A percentile compares a stretch with the other conserved stretches of the same genome.
phyloP scores from a whole-genome alignment of 306 rosid species.

The Vachellia collinsii region DNA sequence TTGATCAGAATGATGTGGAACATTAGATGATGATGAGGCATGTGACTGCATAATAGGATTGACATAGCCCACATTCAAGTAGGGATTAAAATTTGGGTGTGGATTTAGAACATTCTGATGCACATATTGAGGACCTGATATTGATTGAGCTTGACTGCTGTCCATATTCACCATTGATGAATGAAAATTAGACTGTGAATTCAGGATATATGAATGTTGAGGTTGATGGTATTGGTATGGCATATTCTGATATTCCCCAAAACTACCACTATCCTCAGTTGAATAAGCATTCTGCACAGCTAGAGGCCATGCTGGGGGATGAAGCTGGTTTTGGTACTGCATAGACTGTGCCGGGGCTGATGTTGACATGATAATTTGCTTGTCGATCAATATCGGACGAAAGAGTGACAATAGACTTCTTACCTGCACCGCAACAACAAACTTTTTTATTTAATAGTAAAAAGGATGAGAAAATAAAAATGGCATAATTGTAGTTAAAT shows the following conservation, averaged over 20 bases:
- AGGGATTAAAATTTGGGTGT: constrained; percentile 27
- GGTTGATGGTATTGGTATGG: constrained; percentile 17
- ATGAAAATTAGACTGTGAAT: constrained; percentile 24
- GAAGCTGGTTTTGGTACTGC: constrained; percentile 40
- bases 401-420: constrained; percentile 45
- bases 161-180: constrained; percentile 15
- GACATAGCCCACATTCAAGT: constrained; percentile 23
- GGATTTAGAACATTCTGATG: constrained; percentile 24
- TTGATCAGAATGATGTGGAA: constrained; percentile 12
- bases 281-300: constrained; percentile 31
- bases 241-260: constrained; percentile 12
- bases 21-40: constrained; percentile 23
- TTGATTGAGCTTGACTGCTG: constrained; percentile 31
- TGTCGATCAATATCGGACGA: constrained; percentile 34
- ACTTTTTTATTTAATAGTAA: constrained; percentile 12
- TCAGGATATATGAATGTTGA: constrained; percentile 24
- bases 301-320: constrained; percentile 12
- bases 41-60: constrained; percentile 28
- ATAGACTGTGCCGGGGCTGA: constrained; percentile 31
- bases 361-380: constrained; percentile 16
- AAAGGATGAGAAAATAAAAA: background rate
- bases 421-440: constrained; percentile 43
- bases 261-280: constrained; percentile 12
- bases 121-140: constrained; percentile 28
- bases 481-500: constrained; percentile 6